Conservation (phyloP, 192 early-diverging fungal species). For the Paraglomus occultum region DNA sequence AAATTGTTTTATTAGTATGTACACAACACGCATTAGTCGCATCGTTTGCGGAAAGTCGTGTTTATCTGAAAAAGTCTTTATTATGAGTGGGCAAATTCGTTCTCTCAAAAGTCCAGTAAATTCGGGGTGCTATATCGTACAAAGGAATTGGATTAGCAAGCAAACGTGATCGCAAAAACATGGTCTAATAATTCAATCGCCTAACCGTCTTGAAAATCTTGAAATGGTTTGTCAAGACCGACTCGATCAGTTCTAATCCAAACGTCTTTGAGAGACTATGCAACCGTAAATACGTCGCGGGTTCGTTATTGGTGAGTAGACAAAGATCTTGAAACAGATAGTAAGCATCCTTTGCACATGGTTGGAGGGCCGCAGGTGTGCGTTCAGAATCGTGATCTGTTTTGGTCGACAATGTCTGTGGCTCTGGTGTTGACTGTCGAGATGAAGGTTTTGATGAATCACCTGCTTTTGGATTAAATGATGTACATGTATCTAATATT, state of each 20-base stretch:
- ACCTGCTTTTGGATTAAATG: slow-evolving; percentile 8
- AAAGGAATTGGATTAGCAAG: not conserved
- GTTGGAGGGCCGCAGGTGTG: slow-evolving; percentile 41
- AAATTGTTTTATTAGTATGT: slow-evolving; percentile 77
- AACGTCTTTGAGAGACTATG: slow-evolving; percentile 63
- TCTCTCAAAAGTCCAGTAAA: slow-evolving; percentile 73
- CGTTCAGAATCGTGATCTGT: slow-evolving; percentile 25
- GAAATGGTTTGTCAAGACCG: slow-evolving; percentile 77
- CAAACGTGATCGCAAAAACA: not conserved
- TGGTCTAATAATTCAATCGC: not conserved
- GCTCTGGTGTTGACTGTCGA: not conserved
- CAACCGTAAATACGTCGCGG: slow-evolving; percentile 58
- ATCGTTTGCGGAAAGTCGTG: slow-evolving; percentile 78
- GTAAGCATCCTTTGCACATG: slow-evolving; percentile 79
- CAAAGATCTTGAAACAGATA: slow-evolving; percentile 91
- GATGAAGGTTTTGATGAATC: not conserved
- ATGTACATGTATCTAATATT: slow-evolving; percentile 3
- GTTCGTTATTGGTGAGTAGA: slow-evolving; percentile 66
- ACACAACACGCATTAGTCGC: slow-evolving; percentile 78
- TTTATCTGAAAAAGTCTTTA: slow-evolving; percentile 92
- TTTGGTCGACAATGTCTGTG: slow-evolving; percentile 16
- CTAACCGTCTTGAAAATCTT: slow-evolving; percentile 71
- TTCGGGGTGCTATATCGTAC: slow-evolving; percentile 58
- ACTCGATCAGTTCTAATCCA: slow-evolving; percentile 92
- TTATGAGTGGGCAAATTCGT: slow-evolving; percentile 83